Evolutionary conservation across 1,284 basidiomycete species (phyloP), one percentile per base, ranked within the genome.

Genomic region (Tilletia horrida): DNA sequence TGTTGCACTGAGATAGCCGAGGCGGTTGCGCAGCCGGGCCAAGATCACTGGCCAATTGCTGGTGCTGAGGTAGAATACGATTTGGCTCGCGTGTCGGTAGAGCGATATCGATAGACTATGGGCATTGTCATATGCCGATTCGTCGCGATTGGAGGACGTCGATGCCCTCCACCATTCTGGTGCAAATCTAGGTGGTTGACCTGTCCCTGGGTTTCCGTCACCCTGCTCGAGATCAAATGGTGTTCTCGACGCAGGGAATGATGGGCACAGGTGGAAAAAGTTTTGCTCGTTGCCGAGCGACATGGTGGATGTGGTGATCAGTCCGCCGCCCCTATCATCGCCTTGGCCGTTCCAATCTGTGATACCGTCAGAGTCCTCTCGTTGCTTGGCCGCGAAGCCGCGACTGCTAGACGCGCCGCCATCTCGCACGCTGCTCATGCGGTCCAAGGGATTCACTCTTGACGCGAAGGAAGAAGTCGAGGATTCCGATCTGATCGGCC

Each of bases 11-110:
- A 89, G 85, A 68, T 84, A 86, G 71, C 86, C 86, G 50, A 93
- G 90, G 82, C 90, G 89, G 55, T 85, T 85, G 67, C 88, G 87
- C 68, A 95, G 86, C 21, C 91, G 87, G 25, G 86, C 84, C 72
- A 90, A 87, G 21, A 97, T 89, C 8, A 91, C 86, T 42, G 84
- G 83, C 93, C 93, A 97, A 79, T 97, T 96, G 23, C 91, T 91
- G 0, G 91, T 89, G 7, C 93, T 94, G 16, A 97, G 86, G 79
- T 91, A 89, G 81, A 91, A 94, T 52, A 96, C 86, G 74, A 95
- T 88, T 59, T 89, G 88, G 14, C 91, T 90, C 6, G 83, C 81
- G 63, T 82, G 80, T 62, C 82, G 79, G 23, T 83, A 82, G 74
- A 86, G 84, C 62, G 68, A 66, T 18, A 72, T 71, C 42, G 70